Base-by-base conservation (phyloP, 345 rosid species). In the Turnera subulata region DNA sequence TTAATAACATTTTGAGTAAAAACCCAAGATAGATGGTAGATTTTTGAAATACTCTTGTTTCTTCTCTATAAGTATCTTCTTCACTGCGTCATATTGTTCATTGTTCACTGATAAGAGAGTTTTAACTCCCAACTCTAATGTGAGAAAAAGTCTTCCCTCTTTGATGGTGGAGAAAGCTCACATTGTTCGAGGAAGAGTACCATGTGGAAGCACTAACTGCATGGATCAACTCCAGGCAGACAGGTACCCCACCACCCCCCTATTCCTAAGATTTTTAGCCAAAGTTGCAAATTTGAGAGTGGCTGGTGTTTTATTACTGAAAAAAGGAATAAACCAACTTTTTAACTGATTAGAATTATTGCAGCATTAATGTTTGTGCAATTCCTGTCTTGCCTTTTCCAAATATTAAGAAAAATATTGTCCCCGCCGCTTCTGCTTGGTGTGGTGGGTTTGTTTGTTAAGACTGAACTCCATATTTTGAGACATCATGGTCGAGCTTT, bases 141-240 rank as follows among this genome's bases (percentile, higher is more conserved):
- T 12, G 38, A 23, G 24, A 19, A 20, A 21, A 38, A n/a, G 35
- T 6, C 25, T 21, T 38, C 19, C 22, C 14, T 22, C 45, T 35
- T 58, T 57, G 46, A 62, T 42, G 55, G 21, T 57, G 50, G 54
- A 35, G 35, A 53, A 47, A 53, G 45, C n/a, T 46, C 19, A n/a
- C n/a, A 1, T 53, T 66, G 44, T 53, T 58, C 39, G 35, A 23
- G 46, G 54, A 63, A 63, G 40, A 47, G 37, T 55, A 39, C 56
- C 75, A 55, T 45, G 59, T 29, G 59, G 52, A 45, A 38, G 55
- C 56, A 58, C 46, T 72, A 53, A 55, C 48, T 57, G 40, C 65
- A 62, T 66, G 8, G 4, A 29, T 8, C 58, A 33, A 46, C 24
- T 23, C 55, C 49, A 3, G 8, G 4, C 8, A 4, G 8, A 8